Base-by-base conservation (phyloP, 1,284 basidiomycete species). In the Vanrija sp. region DNA sequence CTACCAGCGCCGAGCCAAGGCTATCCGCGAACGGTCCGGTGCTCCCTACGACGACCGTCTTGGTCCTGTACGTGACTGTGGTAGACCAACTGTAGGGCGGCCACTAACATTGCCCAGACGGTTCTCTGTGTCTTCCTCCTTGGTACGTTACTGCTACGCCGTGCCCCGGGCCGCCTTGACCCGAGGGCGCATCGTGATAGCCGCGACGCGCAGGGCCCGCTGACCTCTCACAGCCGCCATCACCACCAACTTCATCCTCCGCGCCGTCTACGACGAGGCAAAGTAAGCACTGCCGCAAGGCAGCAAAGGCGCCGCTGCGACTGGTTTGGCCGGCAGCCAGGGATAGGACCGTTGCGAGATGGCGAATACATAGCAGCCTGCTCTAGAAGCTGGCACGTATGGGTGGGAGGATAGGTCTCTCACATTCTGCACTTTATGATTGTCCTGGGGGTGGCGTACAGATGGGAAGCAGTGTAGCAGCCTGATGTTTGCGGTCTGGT, bases 41-140 rank as follows among this genome's bases (percentile, higher is more conserved):
- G 95, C 93, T 21, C 94, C 95, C 2, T 98, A 98, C 77, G 96
- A 98, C 69, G 95, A 99, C 79, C 85, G 96, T 55, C 77, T 98
- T 52, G 94, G 94, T 55, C 86, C 86, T 49, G 86, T 87, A 59
- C 76, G 85, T 81, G n/a, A n/a, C 39, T 3, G 25, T 21, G 12
- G 21, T 34, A 15, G 9, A 23, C 21, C 21, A 23, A 5, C 21
- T 19, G n/a, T 25, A 12, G 10, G 46, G 15, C 51, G 9, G 1
- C 10, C 39, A 43, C 40, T 52, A 15, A 51, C 55, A 55, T 42
- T 57, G 18, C 25, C 7, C 67, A 95, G 88, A 95, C 93, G 6
- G 78, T 95, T 34, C 77, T 97, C 38, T 96, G 92, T 73, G 78
- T 89, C 57, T 86, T 89, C 21, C 80, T 96, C 39, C 83, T 95